phyloP scores from a whole-genome alignment of 768 basidiomycete species.

The Goffeauzyma gilvescens region DNA sequence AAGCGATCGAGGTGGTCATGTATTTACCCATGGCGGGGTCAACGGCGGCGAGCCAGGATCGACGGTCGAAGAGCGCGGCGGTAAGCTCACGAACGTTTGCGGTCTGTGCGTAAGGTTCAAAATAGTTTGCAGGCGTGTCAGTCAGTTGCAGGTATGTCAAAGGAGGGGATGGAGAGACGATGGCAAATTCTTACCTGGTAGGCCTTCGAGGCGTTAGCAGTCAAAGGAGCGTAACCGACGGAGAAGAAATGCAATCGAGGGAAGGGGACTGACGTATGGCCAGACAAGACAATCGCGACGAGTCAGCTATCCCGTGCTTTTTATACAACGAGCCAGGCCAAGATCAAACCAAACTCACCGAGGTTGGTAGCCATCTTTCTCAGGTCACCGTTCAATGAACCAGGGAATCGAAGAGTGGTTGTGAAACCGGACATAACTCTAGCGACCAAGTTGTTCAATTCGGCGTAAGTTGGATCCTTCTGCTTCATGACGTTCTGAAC shows the following conservation, averaged over 20 bases:
- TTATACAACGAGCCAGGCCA: neutral
- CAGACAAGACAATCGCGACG: no score
- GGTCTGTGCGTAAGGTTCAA: conserved; percentile 5
- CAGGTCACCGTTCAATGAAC: conserved; percentile 31
- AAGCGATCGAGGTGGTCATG: conserved; percentile 26
- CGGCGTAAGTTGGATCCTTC: conserved; percentile 25
- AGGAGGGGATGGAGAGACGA: neutral
- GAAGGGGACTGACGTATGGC: conserved; percentile 57
- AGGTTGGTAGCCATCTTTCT: conserved; percentile 32
- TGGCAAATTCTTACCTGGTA: conserved; percentile 16
- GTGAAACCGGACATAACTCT: conserved; percentile 89
- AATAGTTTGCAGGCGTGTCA: neutral
- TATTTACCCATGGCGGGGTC: conserved; percentile 27
- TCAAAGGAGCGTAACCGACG: conserved; percentile 50
- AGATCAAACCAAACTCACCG: conserved; percentile 9
- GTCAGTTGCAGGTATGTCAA: neutral
- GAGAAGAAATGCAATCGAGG: conserved; percentile 99
- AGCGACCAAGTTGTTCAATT: conserved; percentile 47
- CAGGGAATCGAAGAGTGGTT: conserved; percentile 29
- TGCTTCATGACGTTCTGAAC: conserved; percentile 25
- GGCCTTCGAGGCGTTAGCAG: conserved; percentile 11
- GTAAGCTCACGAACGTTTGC: conserved; percentile 22
- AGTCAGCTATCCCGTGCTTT: neutral
- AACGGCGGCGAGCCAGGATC: conserved; percentile 22
- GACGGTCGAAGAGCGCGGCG: conserved; percentile 18